Evolutionary conservation across 129 eudicot genomes (phyloP).

Genomic region (Lactuca sativa): DNA sequence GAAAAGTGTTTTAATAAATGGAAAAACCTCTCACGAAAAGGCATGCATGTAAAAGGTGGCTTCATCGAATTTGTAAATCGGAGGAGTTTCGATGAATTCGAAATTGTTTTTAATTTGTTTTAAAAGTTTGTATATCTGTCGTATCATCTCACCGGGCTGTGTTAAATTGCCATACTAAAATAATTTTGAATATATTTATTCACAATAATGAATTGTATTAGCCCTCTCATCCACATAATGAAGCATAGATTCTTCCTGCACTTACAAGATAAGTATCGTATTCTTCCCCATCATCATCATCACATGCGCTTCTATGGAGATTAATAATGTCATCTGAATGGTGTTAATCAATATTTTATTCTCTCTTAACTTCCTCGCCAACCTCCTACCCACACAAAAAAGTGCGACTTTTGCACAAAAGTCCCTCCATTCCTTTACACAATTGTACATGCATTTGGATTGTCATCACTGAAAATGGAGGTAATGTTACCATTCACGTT

Average conservation of each 20-base stretch:
- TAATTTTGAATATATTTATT: conserved; percentile 1
- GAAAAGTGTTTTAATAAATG: no score
- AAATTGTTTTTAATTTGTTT: not conserved
- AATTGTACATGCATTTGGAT: conserved; percentile 87
- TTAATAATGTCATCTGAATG: conserved; percentile 18
- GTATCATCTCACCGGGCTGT: not conserved
- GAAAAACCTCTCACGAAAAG: not conserved
- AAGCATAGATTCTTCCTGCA: conserved; percentile 49
- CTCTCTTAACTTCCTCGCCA: conserved; percentile 28
- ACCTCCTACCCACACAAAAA: conserved; percentile 17
- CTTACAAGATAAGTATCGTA: conserved; percentile 57
- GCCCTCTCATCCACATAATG: conserved; percentile 31
- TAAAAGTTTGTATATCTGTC: conserved; percentile 3
- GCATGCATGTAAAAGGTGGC: not conserved
- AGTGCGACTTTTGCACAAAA: conserved; percentile 18
- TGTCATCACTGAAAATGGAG: conserved; percentile 86
- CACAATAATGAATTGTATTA: conserved; percentile 26
- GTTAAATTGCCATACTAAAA: not conserved
- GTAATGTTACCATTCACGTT: conserved; percentile 57
- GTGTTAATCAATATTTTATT: conserved; percentile 23
- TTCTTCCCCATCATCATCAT: conserved; percentile 37
- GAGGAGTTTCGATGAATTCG: conserved; percentile 6
- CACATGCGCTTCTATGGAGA: conserved; percentile 30
- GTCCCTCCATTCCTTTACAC: conserved; percentile 31
- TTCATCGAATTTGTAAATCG: not conserved